Evolutionary conservation across 768 basidiomycete species (phyloP).

Genomic region (Porphyrellus cyaneotinctus): DNA sequence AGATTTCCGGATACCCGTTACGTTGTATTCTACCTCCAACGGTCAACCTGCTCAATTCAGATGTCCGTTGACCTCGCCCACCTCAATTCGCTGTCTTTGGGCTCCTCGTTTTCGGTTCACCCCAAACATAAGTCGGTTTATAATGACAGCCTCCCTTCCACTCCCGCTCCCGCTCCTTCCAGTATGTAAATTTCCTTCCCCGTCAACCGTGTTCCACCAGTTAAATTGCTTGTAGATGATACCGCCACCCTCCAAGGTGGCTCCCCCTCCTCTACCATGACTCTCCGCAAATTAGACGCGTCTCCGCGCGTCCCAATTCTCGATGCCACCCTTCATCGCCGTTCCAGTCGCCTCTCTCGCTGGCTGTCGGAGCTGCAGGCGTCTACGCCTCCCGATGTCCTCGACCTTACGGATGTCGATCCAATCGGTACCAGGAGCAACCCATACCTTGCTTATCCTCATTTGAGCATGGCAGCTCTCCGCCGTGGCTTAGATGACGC

Average conservation of each 20-base stretch:
- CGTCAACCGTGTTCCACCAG: constrained; percentile 33
- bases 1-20: constrained; percentile 8
- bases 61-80: constrained; percentile 25
- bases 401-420: constrained; percentile 21
- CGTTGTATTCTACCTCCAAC: constrained; percentile 15
- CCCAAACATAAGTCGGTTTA: constrained; percentile 14
- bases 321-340: constrained; percentile 29
- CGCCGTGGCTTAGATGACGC: constrained; percentile 30
- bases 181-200: constrained; percentile 19
- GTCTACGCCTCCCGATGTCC: constrained; percentile 14
- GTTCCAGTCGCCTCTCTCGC: constrained; percentile 39
- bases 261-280: constrained; percentile 33
- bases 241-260: constrained; percentile 7
- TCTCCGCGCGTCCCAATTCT: constrained; percentile 12
- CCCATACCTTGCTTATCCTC: constrained; percentile 43
- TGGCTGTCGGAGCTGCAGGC: constrained; percentile 43
- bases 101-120: constrained; percentile 16
- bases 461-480: constrained; percentile 29
- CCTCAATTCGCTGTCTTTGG: constrained; percentile 13
- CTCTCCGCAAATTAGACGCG: constrained; percentile 25
- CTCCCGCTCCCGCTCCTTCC: constrained; percentile 2
- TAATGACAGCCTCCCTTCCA: constrained; percentile 17
- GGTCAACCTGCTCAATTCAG: background rate
- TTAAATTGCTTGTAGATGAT: constrained; percentile 25
- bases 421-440: constrained; percentile 30